Conservation (phyloP, 2,329 filamentous ascomycete species). For the Chlorencoelia australis region DNA sequence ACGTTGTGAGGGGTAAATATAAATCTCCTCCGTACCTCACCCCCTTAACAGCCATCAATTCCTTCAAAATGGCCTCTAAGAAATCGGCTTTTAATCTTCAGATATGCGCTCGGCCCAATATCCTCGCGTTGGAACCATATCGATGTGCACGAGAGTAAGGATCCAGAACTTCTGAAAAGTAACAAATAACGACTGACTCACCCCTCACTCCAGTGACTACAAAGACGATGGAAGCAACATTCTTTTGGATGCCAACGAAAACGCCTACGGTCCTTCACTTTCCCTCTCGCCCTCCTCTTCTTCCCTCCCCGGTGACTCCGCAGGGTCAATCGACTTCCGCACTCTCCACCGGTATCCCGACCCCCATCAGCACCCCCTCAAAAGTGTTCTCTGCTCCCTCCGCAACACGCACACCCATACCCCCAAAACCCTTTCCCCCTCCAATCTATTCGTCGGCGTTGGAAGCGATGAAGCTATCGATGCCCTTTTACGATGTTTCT, state of each 20-base stretch:
- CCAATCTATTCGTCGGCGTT: slow-evolving; percentile 87
- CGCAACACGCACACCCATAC: slow-evolving; percentile 83
- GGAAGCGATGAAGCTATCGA: slow-evolving; percentile 97
- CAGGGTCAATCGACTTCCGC: slow-evolving; percentile 59
- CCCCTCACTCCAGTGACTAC: slow-evolving; percentile 63
- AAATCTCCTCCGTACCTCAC: too few species aligned
- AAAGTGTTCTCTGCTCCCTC: slow-evolving; percentile 75
- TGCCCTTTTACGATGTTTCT: slow-evolving; percentile 87
- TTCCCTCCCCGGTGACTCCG: too few species aligned
- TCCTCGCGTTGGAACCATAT: slow-evolving; percentile 66
- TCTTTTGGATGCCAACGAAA: slow-evolving; percentile 95
- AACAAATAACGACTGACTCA: slow-evolving; percentile 21
- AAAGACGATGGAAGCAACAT: slow-evolving; percentile 96
- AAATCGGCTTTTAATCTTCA: slow-evolving; percentile 59
- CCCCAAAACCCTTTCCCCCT: slow-evolving; percentile 58
- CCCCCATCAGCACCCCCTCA: slow-evolving; percentile 82
- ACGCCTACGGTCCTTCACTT: slow-evolving; percentile 82
- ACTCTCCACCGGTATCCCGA: slow-evolving; percentile 92
- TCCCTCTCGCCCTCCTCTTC: slow-evolving; percentile 35
- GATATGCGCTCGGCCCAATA: slow-evolving; percentile 67
- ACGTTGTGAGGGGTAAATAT: too few species aligned
- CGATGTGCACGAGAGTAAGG: slow-evolving; percentile 72
- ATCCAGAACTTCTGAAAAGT: background rate
- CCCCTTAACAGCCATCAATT: too few species aligned
- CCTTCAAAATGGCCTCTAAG: slow-evolving; percentile 24